Evolutionary conservation across 2,329 filamentous ascomycete genomes (phyloP).

Genomic region (Xylariaceae sp.): DNA sequence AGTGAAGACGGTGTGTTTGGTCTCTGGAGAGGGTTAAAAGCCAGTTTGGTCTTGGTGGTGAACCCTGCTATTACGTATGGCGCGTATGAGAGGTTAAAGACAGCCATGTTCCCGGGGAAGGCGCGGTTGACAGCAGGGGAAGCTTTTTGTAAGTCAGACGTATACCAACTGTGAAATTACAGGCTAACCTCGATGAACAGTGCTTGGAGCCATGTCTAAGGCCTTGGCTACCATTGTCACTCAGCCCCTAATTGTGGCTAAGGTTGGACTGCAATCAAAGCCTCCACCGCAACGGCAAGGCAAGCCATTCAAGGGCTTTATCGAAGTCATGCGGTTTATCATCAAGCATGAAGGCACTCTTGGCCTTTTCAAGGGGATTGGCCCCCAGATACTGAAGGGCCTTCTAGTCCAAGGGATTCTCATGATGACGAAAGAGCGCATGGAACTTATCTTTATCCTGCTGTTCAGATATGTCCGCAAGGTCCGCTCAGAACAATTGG

Average conservation of each 20-base stretch:
- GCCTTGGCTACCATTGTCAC: conserved; percentile 85
- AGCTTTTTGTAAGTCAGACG: conserved; percentile 71
- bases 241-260: conserved; percentile 94
- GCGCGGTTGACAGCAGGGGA: conserved; percentile 74
- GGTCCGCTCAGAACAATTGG: conserved; percentile 64
- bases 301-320: conserved; percentile 88
- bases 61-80: conserved; percentile 98
- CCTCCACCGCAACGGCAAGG: conserved; percentile 80
- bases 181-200: conserved; percentile 38
- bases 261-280: conserved; percentile 92
- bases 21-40: conserved; percentile 92
- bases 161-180: neutral
- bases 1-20: conserved; percentile 87
- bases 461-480: conserved; percentile 78
- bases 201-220: conserved; percentile 91
- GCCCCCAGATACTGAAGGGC: conserved; percentile 88
- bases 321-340: conserved; percentile 94
- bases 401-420: conserved; percentile 89
- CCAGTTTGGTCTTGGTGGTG: conserved; percentile 89
- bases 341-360: conserved; percentile 77
- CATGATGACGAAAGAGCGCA: conserved; percentile 98
- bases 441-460: conserved; percentile 83
- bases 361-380: conserved; percentile 95
- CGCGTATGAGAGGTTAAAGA: conserved; percentile 77
- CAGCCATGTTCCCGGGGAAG: conserved; percentile 72